phyloP scores from a whole-genome alignment of 768 basidiomycete genomes.

The Suillus plorans region DNA sequence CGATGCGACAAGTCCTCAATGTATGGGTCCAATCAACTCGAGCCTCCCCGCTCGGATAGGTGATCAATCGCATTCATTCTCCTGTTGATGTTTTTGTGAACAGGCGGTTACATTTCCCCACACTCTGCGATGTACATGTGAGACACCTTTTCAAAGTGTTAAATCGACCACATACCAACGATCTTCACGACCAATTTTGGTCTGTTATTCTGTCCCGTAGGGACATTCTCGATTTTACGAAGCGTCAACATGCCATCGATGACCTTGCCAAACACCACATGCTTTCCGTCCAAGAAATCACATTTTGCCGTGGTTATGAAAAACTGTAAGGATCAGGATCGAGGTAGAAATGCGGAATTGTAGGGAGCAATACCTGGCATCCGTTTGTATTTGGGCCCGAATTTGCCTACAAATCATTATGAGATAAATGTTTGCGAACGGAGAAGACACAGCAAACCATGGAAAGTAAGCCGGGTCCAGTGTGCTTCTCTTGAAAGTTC shows the following conservation, averaged over 20 bases:
- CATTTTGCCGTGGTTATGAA: constrained; percentile 96
- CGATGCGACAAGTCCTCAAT: neutral
- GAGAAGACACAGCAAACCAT: constrained; percentile 59
- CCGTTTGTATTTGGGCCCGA: constrained; percentile 95
- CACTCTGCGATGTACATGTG: constrained; percentile 40
- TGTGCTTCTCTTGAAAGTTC: constrained; percentile 91
- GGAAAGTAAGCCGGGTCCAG: constrained; percentile 80
- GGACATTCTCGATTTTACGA: constrained; percentile 93
- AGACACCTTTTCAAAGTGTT: neutral
- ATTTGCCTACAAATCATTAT: constrained; percentile 67
- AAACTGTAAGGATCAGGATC: constrained; percentile 53
- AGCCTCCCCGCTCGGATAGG: neutral
- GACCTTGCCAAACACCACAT: constrained; percentile 90
- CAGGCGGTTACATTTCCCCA: constrained; percentile 50
- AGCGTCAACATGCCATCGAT: constrained; percentile 94
- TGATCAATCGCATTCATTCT: neutral
- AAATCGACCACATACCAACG: constrained; percentile 51
- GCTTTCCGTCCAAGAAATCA: constrained; percentile 94
- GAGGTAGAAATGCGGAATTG: neutral
- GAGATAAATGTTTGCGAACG: neutral
- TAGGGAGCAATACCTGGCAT: constrained; percentile 57
- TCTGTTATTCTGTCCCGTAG: constrained; percentile 86
- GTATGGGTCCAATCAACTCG: neutral
- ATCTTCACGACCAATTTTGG: constrained; percentile 90
- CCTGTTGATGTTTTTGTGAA: neutral